Evolutionary conservation across 306 rosid species (phyloP).

Genomic region (Malus fusca): DNA sequence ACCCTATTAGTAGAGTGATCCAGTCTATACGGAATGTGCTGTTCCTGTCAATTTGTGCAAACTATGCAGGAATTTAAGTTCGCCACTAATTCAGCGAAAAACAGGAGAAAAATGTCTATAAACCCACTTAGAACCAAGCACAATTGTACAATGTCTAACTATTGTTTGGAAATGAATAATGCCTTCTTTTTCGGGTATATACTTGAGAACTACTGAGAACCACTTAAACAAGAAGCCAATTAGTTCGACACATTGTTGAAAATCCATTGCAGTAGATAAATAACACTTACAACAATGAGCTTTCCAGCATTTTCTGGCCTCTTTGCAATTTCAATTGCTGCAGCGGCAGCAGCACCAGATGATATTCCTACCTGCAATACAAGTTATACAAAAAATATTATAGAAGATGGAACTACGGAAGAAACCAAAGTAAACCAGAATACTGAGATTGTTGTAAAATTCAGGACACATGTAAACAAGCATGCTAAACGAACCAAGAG

Average conservation of each 20-base stretch:
- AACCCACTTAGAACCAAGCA: conserved; percentile 56
- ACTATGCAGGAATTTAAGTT: background rate
- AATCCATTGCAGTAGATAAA: background rate
- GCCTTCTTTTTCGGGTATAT: background rate
- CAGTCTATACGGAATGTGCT: background rate
- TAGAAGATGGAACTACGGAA: background rate
- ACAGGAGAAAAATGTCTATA: background rate
- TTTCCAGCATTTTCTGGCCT: conserved; percentile 88
- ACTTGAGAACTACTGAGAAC: background rate
- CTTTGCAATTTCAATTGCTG: conserved; percentile 72
- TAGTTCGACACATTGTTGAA: background rate
- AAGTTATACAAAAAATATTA: background rate
- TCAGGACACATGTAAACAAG: background rate
- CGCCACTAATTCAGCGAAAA: background rate
- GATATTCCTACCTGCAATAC: conserved; percentile 82
- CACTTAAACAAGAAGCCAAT: background rate
- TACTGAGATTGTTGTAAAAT: background rate
- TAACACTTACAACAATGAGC: conserved; percentile 79
- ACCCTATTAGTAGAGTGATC: background rate
- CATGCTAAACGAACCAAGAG: background rate
- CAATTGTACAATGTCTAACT: background rate
- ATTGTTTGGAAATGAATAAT: background rate
- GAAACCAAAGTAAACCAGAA: background rate
- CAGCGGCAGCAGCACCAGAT: conserved; percentile 93
- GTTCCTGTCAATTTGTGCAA: background rate